Evolutionary conservation across 192 early-diverging fungal species (phyloP), one percentile per base, ranked within the genome.

Genomic region (Thoreauomyces humboldtii): DNA sequence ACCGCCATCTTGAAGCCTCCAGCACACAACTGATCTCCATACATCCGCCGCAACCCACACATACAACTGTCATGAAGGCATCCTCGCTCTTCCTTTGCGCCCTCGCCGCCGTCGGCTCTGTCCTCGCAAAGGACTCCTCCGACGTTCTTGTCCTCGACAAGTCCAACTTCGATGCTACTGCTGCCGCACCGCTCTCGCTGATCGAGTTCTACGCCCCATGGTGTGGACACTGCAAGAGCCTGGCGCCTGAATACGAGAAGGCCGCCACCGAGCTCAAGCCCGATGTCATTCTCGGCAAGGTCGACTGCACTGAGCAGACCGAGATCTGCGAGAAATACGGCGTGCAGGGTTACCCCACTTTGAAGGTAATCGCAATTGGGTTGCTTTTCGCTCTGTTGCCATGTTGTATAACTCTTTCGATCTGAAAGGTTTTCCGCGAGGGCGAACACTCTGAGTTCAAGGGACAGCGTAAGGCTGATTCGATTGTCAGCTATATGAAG

Each of bases 131-230:
- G 41, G 68, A 43, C 29, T 71, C 44, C 37, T 78, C 77, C 15
- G 77, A 84, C 60, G 80, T 84, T 27, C 60, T 78, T 35, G 64
- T 69, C 17, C 65, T 84, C 29, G 74, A 73, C 24, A 78, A 76
- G 61, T 63, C 73, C 58, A 90, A 67, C 65, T 95, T 95, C 73
- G 56, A 77, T 12, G 62, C 69, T 12, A 81, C 77, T 63, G 77
- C 89, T 57, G 66, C 81, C 22, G 69, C 90, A 72, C 72, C 87
- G 9, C 69, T 95, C 41, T 84, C 89, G 27, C 84, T 98, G 46
- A 88, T 98, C 57, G 89, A 97, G 77, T 98, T 98, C 78, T 98
- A 86, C 75, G 94, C 96, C 33, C 96, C 94, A 32, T 98, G 93
- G 95, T 98, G 96, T 77, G 92, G 94, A 55, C 91, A 98, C 85